These are phyloP conservation scores for Dendrocalamus sinicus DNA, from an alignment of 176 grass and related monocot genomes.

Conservation along the genomic window DNA sequence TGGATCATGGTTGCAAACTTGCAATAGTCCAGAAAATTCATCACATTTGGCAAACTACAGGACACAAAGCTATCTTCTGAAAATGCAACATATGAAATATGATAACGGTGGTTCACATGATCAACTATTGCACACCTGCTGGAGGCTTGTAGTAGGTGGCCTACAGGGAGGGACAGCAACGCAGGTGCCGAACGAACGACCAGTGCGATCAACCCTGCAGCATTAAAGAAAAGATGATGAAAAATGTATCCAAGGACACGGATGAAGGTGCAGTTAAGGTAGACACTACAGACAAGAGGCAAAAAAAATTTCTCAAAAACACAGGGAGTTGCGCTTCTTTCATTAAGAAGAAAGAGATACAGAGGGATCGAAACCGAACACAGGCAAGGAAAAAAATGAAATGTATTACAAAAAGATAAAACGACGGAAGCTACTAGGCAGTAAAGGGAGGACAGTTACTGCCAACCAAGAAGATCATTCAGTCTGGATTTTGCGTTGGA, in stretches of 20 bases:
- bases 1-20: not conserved
- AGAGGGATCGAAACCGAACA: too few species aligned
- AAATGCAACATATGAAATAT: not conserved
- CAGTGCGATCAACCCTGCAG: not conserved
- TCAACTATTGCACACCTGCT: not conserved
- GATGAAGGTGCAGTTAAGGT: not conserved
- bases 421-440: too few species aligned
- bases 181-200: not conserved
- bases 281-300: too few species aligned
- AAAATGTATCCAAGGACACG: conserved; percentile 1
- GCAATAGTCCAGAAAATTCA: not conserved
- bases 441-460: too few species aligned
- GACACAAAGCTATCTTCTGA: not conserved
- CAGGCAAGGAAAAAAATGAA: too few species aligned
- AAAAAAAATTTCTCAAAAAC: too few species aligned
- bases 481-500: too few species aligned
- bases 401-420: too few species aligned
- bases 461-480: too few species aligned
- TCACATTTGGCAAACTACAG: not conserved
- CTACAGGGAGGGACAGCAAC: not conserved
- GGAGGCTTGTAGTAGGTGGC: not conserved
- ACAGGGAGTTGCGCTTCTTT: too few species aligned
- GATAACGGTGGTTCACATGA: conserved; percentile 2
- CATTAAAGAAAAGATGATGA: not conserved
- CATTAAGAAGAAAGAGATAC: too few species aligned